A percentile compares a stretch with the other conserved stretches of the same genome.
Evolutionary conservation across 2,329 filamentous ascomycete species (phyloP).

Genomic region (Bertia moriformis): DNA sequence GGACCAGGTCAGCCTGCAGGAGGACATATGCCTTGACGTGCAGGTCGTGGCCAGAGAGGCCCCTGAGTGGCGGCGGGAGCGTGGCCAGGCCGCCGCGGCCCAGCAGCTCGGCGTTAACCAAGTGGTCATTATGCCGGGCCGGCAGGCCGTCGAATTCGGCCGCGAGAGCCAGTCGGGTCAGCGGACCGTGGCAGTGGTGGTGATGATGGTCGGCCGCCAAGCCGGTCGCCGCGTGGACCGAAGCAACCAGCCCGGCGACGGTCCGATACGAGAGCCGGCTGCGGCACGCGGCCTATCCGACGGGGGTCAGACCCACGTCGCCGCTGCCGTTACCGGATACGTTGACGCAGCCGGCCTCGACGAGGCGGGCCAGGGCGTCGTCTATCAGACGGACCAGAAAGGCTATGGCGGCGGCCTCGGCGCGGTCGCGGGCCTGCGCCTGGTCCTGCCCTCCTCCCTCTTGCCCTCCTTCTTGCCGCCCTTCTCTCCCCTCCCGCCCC

Average conservation of each 20-base stretch:
- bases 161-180: slow-evolving; percentile 83
- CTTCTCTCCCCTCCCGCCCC: too few species aligned
- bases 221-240: too few species aligned
- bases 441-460: too few species aligned
- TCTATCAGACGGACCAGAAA: slow-evolving; percentile 91
- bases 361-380: slow-evolving; percentile 68
- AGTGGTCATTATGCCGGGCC: slow-evolving; percentile 93
- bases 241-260: slow-evolving; percentile 69
- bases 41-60: slow-evolving; percentile 95
- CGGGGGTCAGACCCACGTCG: slow-evolving; percentile 70
- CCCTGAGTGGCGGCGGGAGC: slow-evolving; percentile 41
- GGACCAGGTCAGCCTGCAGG: slow-evolving; percentile 86
- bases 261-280: slow-evolving; percentile 96
- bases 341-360: slow-evolving; percentile 68
- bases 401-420: slow-evolving; percentile 77
- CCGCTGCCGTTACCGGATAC: slow-evolving; percentile 78
- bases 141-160: slow-evolving; percentile 96
- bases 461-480: too few species aligned
- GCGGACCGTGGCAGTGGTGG: too few species aligned
- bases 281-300: slow-evolving; percentile 98
- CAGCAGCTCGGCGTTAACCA: slow-evolving; percentile 88
- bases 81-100: slow-evolving; percentile 62
- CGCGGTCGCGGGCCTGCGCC: slow-evolving; percentile 42
- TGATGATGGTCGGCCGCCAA: slow-evolving; percentile 43
- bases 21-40: slow-evolving; percentile 93